Evolutionary conservation across 495 filamentous ascomycete species (phyloP).

Genomic region (Penicillium paradoxum): DNA sequence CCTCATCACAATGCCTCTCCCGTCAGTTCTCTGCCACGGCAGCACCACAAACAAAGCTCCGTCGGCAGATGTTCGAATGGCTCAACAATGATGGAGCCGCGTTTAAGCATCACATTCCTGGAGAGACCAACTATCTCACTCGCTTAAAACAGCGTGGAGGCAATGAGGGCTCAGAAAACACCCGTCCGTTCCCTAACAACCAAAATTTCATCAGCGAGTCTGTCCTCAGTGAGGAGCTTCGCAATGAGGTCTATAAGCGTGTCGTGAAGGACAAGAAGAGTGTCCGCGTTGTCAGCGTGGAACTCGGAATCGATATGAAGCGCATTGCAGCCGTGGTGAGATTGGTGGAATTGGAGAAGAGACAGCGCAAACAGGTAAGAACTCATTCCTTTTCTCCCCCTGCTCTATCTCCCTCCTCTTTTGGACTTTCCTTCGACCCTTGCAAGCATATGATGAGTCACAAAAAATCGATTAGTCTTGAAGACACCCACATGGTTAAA

Average conservation of each 20-base stretch:
- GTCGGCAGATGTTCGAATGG: slow-evolving; percentile 63
- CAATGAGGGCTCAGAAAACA: slow-evolving; percentile 10
- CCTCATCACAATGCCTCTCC: slow-evolving; percentile 20
- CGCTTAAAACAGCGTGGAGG: slow-evolving; percentile 32
- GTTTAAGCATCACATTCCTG: slow-evolving; percentile 52
- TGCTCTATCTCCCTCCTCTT: neutral
- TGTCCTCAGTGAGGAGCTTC: slow-evolving; percentile 70
- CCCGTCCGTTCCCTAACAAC: slow-evolving; percentile 71
- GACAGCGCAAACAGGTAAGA: slow-evolving; percentile 66
- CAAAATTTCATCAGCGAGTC: slow-evolving; percentile 60
- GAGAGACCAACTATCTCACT: slow-evolving; percentile 62
- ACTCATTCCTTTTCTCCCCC: slow-evolving; percentile 15
- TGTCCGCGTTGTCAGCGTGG: slow-evolving; percentile 72
- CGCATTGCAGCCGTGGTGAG: slow-evolving; percentile 85
- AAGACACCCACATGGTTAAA: slow-evolving; percentile 84
- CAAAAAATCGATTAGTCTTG: slow-evolving; percentile 97
- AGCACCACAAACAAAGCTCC: slow-evolving; percentile 41
- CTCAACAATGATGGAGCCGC: slow-evolving; percentile 52
- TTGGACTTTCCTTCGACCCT: slow-evolving; percentile 8
- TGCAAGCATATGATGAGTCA: slow-evolving; percentile 58
- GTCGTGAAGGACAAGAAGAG: slow-evolving; percentile 61
- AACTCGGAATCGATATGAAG: slow-evolving; percentile 74
- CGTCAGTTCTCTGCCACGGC: slow-evolving; percentile 48
- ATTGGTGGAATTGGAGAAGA: slow-evolving; percentile 80
- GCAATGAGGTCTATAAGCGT: slow-evolving; percentile 67